phyloP scores from a whole-genome alignment of 164 flowering plant genomes.

The Kingdonia uniflora region DNA sequence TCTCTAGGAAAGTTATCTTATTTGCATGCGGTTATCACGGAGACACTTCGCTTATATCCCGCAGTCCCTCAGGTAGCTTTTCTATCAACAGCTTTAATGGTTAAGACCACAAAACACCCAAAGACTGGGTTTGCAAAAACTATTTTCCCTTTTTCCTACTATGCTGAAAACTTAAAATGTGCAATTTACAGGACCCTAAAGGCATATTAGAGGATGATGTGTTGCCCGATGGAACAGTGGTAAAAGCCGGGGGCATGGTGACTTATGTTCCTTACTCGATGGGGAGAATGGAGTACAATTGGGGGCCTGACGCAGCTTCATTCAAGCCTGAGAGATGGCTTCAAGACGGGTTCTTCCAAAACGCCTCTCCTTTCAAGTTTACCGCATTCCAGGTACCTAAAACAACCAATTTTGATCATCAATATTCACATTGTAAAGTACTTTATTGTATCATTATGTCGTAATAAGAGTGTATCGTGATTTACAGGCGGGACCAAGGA shows the following conservation, averaged over 20 bases:
- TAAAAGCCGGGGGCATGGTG: slow-evolving; percentile 89
- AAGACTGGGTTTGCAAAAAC: no score
- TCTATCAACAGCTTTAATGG: background rate
- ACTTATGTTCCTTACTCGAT: slow-evolving; percentile 92
- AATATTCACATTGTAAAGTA: no score
- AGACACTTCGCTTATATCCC: slow-evolving; percentile 86
- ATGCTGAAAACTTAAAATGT: background rate
- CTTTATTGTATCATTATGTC: no score
- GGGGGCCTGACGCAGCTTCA: slow-evolving; percentile 77
- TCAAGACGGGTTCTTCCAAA: slow-evolving; percentile 67
- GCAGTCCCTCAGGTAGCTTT: slow-evolving; percentile 87
- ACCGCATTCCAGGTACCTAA: slow-evolving; percentile 75
- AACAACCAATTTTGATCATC: no score
- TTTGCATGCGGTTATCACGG: slow-evolving; percentile 79
- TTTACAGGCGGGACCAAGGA: slow-evolving; percentile 91
- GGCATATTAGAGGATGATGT: slow-evolving; percentile 78
- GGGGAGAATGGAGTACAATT: slow-evolving; percentile 93
- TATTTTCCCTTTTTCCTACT: no score
- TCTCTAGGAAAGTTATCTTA: slow-evolving; percentile 59
- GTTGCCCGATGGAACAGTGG: slow-evolving; percentile 81
- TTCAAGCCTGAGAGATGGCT: slow-evolving; percentile 92
- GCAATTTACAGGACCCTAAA: slow-evolving; percentile 60
- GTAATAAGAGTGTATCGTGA: background rate
- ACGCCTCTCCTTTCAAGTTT: slow-evolving; percentile 84
- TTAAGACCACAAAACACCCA: no score